A percentile compares a stretch with the other conserved stretches of the same genome.
These are phyloP conservation scores for Trametes sanguinea DNA, from an alignment of 768 basidiomycete species.

Conservation along the genomic window DNA sequence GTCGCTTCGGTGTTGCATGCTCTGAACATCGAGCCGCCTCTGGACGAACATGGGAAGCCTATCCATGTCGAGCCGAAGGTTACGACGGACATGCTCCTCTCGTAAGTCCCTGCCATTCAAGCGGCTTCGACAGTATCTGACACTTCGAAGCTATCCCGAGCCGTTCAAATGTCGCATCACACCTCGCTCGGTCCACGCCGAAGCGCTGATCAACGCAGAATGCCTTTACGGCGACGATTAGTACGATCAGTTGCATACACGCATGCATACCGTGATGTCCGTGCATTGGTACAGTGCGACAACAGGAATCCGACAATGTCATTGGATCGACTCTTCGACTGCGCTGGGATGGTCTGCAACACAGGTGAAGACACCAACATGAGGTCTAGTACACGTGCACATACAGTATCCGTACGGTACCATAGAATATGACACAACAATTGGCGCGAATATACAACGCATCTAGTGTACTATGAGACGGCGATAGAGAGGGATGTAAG, in stretches of 20 bases:
- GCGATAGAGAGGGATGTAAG: too few relatives aligned
- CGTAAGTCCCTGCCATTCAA: conserved; percentile 7
- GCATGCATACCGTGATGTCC: too few relatives aligned
- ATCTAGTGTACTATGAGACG: too few relatives aligned
- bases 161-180: conserved; percentile 29
- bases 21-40: conserved; percentile 5
- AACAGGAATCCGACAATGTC: too few relatives aligned
- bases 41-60: not conserved
- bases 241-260: not conserved
- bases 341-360: too few relatives aligned
- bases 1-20: conserved; percentile 16
- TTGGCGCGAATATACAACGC: too few relatives aligned
- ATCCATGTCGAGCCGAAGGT: conserved; percentile 11
- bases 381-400: too few relatives aligned
- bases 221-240: not conserved
- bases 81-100: conserved; percentile 9
- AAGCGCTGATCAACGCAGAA: conserved; percentile 16
- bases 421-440: too few relatives aligned
- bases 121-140: not conserved
- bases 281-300: too few relatives aligned
- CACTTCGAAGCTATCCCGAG: conserved; percentile 18
- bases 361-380: too few relatives aligned
- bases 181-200: conserved; percentile 19
- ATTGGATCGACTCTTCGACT: too few relatives aligned
- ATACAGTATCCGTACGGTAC: too few relatives aligned